A percentile compares a stretch with the other conserved stretches of the same genome.
These are phyloP conservation scores for Dendrobium huoshanense DNA, from an alignment of 106 monocot species.

Conservation along the genomic window DNA sequence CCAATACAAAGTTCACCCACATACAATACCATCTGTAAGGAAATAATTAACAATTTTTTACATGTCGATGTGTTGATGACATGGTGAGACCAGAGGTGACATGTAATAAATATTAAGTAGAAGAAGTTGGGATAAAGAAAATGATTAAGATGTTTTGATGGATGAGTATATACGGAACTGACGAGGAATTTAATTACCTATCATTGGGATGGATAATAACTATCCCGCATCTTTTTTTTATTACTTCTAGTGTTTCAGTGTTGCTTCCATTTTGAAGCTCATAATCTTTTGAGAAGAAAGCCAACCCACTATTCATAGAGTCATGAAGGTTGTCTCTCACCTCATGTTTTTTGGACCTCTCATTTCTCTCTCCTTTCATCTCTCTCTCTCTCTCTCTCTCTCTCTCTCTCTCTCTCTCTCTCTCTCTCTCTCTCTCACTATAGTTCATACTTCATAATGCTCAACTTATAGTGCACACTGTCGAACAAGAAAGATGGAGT, in stretches of 20 bases:
- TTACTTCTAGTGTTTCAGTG: slow-evolving; percentile 8
- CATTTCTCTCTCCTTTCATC: neutral
- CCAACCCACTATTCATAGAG: slow-evolving; percentile 41
- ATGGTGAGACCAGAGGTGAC: no score
- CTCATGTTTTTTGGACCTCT: slow-evolving; percentile 10
- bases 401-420: neutral
- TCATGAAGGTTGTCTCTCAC: slow-evolving; percentile 40
- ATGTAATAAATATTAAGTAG: no score
- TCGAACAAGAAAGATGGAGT: no score
- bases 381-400: neutral
- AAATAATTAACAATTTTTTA: neutral
- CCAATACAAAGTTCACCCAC: slow-evolving; percentile 36
- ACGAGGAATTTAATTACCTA: slow-evolving; percentile 23
- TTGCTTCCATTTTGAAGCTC: slow-evolving; percentile 3
- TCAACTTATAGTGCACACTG: no score
- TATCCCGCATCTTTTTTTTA: slow-evolving; percentile 21
- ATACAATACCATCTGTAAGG: slow-evolving; percentile 29
- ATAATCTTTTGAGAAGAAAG: slow-evolving; percentile 34
- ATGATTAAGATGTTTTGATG: neutral
- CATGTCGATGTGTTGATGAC: no score
- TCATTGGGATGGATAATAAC: slow-evolving; percentile 53
- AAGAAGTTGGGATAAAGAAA: neutral
- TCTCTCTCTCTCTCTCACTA: neutral
- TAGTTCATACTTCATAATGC: no score
- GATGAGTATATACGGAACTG: neutral